Percentiles rank a stretch among this genome's conserved stretches.
Evolutionary conservation across 2,329 filamentous ascomycete species (phyloP).

Genomic region (Aspergillus persii): DNA sequence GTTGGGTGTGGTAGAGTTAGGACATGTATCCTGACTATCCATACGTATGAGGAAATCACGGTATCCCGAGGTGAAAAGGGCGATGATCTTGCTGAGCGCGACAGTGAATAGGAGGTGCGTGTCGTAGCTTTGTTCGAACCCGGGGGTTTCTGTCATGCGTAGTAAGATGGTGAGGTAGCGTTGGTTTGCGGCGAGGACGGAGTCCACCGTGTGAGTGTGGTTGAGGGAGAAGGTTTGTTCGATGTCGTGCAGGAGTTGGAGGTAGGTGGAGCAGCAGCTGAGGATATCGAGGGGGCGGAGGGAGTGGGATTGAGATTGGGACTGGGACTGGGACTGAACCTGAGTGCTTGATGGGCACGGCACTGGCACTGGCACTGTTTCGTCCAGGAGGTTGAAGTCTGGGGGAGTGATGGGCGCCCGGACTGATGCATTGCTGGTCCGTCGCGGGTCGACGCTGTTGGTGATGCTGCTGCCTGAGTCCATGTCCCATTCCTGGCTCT

Average conservation of each 20-base stretch:
- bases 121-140: constrained; percentile 4
- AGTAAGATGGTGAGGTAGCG: constrained; percentile 12
- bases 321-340: neutral
- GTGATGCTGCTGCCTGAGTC: neutral
- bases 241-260: constrained; percentile 12
- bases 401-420: neutral
- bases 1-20: too few relatives aligned
- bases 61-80: constrained; percentile 10
- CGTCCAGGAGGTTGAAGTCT: neutral
- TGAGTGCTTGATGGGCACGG: neutral
- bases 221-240: constrained; percentile 5
- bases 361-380: neutral
- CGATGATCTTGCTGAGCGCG: constrained; percentile 12
- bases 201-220: constrained; percentile 5
- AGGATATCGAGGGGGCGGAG: neutral
- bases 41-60: constrained; percentile 7
- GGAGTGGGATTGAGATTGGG: neutral
- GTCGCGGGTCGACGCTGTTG: neutral
- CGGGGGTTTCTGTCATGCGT: constrained; percentile 3
- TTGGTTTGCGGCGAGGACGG: constrained; percentile 11
- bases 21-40: neutral
- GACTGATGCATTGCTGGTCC: neutral
- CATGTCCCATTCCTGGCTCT: neutral
- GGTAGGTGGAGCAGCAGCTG: constrained; percentile 5
- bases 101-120: constrained; percentile 15